Conservation (phyloP, 257 asterid genomes). For the Forsythia viridissima region DNA sequence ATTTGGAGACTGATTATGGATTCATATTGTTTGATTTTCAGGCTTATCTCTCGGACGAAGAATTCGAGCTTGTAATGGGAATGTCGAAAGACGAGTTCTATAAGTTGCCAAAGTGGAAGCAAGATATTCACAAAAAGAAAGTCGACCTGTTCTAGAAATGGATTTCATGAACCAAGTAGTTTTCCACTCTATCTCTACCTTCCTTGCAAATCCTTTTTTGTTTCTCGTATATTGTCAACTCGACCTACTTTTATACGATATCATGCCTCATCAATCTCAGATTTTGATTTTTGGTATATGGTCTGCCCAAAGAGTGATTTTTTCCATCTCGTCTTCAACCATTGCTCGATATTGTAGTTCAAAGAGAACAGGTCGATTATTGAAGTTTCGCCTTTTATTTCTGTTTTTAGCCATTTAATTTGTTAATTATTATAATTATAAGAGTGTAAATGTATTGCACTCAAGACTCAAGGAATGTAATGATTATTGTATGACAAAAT, state of each 20-base stretch:
- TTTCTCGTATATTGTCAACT: constrained; percentile 20
- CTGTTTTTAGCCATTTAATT: constrained; percentile 19
- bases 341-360: constrained; percentile 25
- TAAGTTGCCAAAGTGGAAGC: constrained; percentile 88
- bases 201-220: constrained; percentile 15
- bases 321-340: constrained; percentile 10
- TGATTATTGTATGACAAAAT: constrained; percentile 10
- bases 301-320: constrained; percentile 41
- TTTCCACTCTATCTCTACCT: constrained; percentile 10
- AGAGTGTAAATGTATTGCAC: constrained; percentile 28
- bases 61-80: constrained; percentile 56
- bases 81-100: constrained; percentile 71
- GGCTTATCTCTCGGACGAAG: constrained; percentile 89
- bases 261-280: constrained; percentile 36
- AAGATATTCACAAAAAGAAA: constrained; percentile 74
- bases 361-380: constrained; percentile 31
- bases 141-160: constrained; percentile 76
- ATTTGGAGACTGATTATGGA: too few relatives aligned
- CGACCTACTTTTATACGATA: constrained; percentile 37
- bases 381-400: constrained; percentile 19
- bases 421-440: neutral
- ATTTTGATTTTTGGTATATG: constrained; percentile 15
- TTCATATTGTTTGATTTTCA: constrained; percentile 36
- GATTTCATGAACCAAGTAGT: constrained; percentile 14
- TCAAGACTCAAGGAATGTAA: constrained; percentile 23